Evolutionary conservation across 768 basidiomycete genomes (phyloP).

Genomic region (Mycena metata): DNA sequence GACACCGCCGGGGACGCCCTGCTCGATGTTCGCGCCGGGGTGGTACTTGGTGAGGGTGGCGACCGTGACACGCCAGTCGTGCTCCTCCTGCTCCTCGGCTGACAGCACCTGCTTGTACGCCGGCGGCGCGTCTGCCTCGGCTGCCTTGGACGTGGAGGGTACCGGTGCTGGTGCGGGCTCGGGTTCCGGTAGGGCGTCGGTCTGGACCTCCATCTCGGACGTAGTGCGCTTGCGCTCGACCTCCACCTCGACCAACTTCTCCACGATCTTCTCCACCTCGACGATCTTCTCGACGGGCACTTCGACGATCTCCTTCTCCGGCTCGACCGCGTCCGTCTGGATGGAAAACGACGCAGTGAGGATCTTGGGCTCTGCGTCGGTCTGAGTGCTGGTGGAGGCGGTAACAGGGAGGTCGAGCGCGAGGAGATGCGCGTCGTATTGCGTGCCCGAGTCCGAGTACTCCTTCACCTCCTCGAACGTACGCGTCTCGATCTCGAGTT

Average conservation of each 20-base stretch:
- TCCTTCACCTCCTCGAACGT: constrained; percentile 78
- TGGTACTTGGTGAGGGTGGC: constrained; percentile 82
- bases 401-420: constrained; percentile 40
- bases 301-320: too few relatives aligned
- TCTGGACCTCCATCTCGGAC: constrained; percentile 76
- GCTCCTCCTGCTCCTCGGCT: constrained; percentile 61
- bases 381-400: constrained; percentile 64
- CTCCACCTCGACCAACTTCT: constrained; percentile 40
- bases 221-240: constrained; percentile 49
- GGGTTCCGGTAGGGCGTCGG: constrained; percentile 57
- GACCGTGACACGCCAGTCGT: constrained; percentile 65
- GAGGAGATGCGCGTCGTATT: constrained; percentile 74
- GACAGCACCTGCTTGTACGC: constrained; percentile 75
- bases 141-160: constrained; percentile 55
- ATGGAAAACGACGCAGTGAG: constrained; percentile 61
- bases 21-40: constrained; percentile 64
- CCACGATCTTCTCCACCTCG: too few relatives aligned
- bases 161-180: constrained; percentile 47
- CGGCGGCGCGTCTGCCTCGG: constrained; percentile 74
- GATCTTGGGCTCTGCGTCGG: constrained; percentile 69
- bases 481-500: constrained; percentile 52
- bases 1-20: constrained; percentile 64
- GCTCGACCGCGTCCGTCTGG: constrained; percentile 65
- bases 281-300: too few relatives aligned
- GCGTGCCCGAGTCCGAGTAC: constrained; percentile 80